Evolutionary conservation across 371 early-diverging fungal species (phyloP).

Genomic region (Paramicrosporidium saccamoebae): DNA sequence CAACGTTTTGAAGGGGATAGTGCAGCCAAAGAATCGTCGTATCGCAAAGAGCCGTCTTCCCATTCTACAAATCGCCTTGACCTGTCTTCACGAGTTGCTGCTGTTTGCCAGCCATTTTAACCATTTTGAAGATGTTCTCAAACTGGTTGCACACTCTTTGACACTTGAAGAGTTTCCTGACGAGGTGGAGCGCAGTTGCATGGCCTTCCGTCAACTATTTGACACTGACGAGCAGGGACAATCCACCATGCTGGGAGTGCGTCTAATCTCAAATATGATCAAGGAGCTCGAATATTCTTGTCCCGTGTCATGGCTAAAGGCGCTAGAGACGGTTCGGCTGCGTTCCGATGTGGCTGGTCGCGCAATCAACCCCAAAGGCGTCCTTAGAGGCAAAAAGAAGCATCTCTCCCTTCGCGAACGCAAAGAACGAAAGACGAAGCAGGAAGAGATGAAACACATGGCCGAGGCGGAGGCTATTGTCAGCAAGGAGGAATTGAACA

Average conservation of each 20-base stretch:
- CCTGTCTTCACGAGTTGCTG: slow-evolving; percentile 35
- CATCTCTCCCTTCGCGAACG: too few species aligned
- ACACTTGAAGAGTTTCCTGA: slow-evolving; percentile 13
- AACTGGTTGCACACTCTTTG: slow-evolving; percentile 30
- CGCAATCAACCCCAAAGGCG: too few species aligned
- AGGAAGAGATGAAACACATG: not conserved
- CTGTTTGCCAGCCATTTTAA: slow-evolving; percentile 58
- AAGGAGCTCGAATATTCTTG: slow-evolving; percentile 42
- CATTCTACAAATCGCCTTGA: slow-evolving; percentile 15
- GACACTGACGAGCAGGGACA: slow-evolving; percentile 49
- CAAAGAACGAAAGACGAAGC: not conserved
- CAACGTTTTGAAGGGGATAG: slow-evolving; percentile 14
- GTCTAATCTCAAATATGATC: slow-evolving; percentile 39
- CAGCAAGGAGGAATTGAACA: slow-evolving; percentile 4
- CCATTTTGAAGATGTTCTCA: slow-evolving; percentile 52
- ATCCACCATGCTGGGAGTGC: slow-evolving; percentile 42
- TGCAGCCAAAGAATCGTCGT: slow-evolving; percentile 3
- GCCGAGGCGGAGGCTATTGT: slow-evolving; percentile 6
- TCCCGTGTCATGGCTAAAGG: too few species aligned
- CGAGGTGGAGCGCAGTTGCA: slow-evolving; percentile 25
- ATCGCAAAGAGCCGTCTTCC: slow-evolving; percentile 9
- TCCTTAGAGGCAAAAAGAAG: too few species aligned
- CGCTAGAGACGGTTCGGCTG: slow-evolving; percentile 18
- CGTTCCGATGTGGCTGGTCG: slow-evolving; percentile 9
- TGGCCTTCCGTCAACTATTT: slow-evolving; percentile 34